Evolutionary conservation across 2,329 filamentous ascomycete genomes (phyloP).

Genomic region (Apiospora aurea): DNA sequence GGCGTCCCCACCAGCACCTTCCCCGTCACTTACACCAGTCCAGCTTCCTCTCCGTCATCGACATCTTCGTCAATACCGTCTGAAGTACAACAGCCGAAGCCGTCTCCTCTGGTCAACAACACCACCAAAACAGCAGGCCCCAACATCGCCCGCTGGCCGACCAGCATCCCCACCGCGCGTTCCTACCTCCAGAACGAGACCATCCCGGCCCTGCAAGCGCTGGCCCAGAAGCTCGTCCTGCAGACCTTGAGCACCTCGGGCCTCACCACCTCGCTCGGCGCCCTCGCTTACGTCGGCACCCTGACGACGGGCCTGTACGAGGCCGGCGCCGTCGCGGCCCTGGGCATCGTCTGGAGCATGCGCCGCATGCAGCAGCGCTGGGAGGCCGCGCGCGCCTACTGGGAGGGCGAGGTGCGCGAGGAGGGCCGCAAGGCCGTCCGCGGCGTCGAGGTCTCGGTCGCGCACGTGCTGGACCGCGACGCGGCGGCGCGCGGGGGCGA

Average conservation of each 20-base stretch:
- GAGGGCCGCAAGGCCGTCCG: conserved; percentile 69
- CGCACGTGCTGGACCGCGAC: conserved; percentile 48
- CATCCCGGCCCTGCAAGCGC: conserved; percentile 73
- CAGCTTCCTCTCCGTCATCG: neutral
- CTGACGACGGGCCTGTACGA: conserved; percentile 64
- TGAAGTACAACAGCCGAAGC: neutral
- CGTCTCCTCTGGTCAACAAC: neutral
- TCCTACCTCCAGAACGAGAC: conserved; percentile 70
- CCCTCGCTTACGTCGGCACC: conserved; percentile 63
- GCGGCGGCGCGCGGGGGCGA: conserved; percentile 25
- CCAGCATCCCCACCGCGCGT: conserved; percentile 76
- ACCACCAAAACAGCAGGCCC: neutral
- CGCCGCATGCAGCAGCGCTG: conserved; percentile 67
- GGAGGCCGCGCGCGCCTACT: conserved; percentile 66
- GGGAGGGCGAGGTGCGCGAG: conserved; percentile 72
- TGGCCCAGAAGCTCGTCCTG: conserved; percentile 77
- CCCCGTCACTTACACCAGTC: conserved; percentile 24
- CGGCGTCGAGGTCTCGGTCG: conserved; percentile 61
- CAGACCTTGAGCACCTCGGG: conserved; percentile 78
- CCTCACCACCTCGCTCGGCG: conserved; percentile 62
- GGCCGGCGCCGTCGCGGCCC: conserved; percentile 66
- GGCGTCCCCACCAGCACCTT: conserved; percentile 35
- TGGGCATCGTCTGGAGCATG: conserved; percentile 67
- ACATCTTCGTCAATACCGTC: neutral
- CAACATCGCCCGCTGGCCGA: conserved; percentile 67